A percentile compares a stretch with the other conserved stretches of the same genome.
Conservation (phyloP, 805 yeast genomes). For the Wickerhamomyces sydowiorum region DNA sequence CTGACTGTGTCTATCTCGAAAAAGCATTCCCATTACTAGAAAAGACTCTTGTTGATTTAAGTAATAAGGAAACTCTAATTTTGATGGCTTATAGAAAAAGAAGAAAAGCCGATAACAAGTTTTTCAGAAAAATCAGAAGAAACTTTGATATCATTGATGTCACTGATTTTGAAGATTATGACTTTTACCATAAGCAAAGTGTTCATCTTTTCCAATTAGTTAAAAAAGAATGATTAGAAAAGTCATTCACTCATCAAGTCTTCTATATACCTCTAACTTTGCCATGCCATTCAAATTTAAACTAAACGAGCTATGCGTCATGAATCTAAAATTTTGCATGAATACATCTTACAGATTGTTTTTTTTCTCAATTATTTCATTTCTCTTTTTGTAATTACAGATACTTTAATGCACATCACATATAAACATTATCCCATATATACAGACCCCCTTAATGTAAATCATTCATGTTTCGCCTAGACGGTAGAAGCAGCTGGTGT, state of each 20-base stretch:
- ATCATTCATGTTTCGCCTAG: too few relatives aligned
- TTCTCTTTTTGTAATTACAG: too few relatives aligned
- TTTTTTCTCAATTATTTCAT: too few relatives aligned
- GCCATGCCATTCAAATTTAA: not conserved
- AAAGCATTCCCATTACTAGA: slow-evolving; percentile 47
- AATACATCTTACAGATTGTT: too few relatives aligned
- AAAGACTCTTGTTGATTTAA: slow-evolving; percentile 40
- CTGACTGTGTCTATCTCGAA: slow-evolving; percentile 56
- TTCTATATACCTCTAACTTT: too few relatives aligned
- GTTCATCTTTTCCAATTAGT: slow-evolving; percentile 36
- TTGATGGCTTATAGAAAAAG: slow-evolving; percentile 51
- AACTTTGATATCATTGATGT: slow-evolving; percentile 26
- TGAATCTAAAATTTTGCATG: too few relatives aligned
- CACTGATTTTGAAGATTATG: slow-evolving; percentile 28
- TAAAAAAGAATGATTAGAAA: slow-evolving; percentile 1
- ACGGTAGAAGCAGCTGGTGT: too few relatives aligned
- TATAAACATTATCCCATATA: too few relatives aligned
- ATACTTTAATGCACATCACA: too few relatives aligned
- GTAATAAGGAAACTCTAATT: slow-evolving; percentile 33
- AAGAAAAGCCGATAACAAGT: slow-evolving; percentile 35
- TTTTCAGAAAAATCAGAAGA: slow-evolving; percentile 27
- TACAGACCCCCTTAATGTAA: not conserved
- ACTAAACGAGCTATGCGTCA: too few relatives aligned
- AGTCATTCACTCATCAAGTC: too few relatives aligned
- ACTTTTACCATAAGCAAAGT: slow-evolving; percentile 30